Evolutionary conservation across 2,329 filamentous ascomycete genomes (phyloP).

Genomic region (Colletotrichum gigasporum): DNA sequence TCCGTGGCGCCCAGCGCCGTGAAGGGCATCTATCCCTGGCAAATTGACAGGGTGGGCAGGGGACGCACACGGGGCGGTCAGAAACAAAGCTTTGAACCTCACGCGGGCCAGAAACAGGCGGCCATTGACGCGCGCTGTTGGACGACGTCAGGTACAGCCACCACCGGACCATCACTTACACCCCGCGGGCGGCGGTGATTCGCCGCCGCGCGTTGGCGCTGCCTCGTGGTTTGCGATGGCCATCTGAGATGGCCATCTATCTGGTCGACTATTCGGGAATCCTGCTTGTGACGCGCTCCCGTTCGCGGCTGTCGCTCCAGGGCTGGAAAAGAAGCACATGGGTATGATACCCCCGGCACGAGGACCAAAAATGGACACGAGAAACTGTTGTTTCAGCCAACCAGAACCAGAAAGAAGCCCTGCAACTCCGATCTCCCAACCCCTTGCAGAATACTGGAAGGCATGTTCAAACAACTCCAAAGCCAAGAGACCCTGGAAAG

Average conservation of each 20-base stretch:
- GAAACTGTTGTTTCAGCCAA: conserved; percentile 33
- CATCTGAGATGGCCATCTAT: conserved; percentile 17
- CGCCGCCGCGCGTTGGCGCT: conserved; percentile 6
- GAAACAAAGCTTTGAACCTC: conserved; percentile 14
- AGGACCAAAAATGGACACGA: conserved; percentile 34
- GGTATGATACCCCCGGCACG: conserved; percentile 15
- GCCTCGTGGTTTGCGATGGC: conserved; percentile 15
- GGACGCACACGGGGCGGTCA: conserved; percentile 15
- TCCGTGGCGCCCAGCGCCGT: conserved; percentile 2
- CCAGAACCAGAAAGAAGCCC: conserved; percentile 24
- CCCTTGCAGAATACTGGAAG: conserved; percentile 26
- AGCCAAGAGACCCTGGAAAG: conserved; percentile 19
- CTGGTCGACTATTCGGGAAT: conserved; percentile 12
- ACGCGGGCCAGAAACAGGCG: conserved; percentile 11
- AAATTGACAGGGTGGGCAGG: conserved; percentile 14
- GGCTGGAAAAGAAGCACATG: conserved; percentile 23
- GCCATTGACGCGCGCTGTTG: conserved; percentile 16
- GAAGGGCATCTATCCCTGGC: conserved; percentile 17
- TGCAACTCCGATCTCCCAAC: conserved; percentile 29
- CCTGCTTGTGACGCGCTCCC: conserved; percentile 21
- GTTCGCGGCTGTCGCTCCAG: conserved; percentile 5
- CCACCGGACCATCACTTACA: not conserved
- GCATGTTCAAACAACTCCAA: conserved; percentile 3
- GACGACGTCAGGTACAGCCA: conserved; percentile 9
- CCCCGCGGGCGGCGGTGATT: not conserved